Base-by-base conservation (phyloP, 768 basidiomycete genomes). In the Agaricus subrufescens region DNA sequence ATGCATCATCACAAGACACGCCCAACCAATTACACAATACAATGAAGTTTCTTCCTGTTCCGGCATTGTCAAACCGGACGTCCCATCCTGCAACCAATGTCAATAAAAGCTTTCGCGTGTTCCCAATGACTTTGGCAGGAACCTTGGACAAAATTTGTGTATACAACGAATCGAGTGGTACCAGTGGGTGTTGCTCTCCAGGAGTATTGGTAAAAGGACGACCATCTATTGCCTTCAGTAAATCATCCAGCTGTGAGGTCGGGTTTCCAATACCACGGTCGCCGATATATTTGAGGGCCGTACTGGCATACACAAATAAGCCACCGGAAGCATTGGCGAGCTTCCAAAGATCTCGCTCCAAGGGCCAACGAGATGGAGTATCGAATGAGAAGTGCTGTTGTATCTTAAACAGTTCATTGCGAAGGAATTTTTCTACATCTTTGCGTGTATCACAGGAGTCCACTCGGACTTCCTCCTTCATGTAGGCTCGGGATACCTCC, bases 141-240 rank as follows among this genome's bases (percentile, higher is more conserved):
- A 40, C 25, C 9, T 6, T 14, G 39, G 31, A 44, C 9, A 58
- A 39, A 10, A 58, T 54, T 15, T n/a, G 31, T 10, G 31, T 10
- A 31, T 59, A 59, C 10, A 59, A 54, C 14, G 26, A 34, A 51
- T 56, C 54, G 26, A 59, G 54, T 5, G 27, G 25, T 23, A 42
- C 50, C 49, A 59, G 44, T 30, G 58, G 58, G 40, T 42, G 23
- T 10, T 8, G 26, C 30, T 26, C 39, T 42, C 39, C 11, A 23
- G 14, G 3, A 3, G 5, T 9, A 12, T 3, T 23, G 3, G 0
- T 0, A 29, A 25, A 11, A 3, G 23, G 50, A 31, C 10, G 31
- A 31, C 5, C 23, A 12, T 51, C 39, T n/a, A 51, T 51, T 19
- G 42, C 50, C 23, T 40, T 46, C 14, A 58, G 47, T 19, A 56